A percentile compares a stretch with the other conserved stretches of the same genome.
Conservation (phyloP, 73 alveolate genomes). For the Symbiodinium natans region DNA sequence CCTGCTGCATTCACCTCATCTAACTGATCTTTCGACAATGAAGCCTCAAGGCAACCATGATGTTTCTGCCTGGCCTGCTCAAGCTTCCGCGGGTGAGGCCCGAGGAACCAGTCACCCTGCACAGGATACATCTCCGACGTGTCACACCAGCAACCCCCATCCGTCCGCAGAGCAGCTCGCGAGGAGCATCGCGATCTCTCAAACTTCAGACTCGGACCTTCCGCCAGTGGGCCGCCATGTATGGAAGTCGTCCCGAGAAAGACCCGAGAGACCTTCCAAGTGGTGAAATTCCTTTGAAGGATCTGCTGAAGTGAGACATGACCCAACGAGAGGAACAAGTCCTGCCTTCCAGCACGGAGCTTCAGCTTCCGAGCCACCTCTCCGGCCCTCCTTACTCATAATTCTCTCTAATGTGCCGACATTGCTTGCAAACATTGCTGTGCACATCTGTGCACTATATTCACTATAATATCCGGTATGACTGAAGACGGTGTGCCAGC, state of each 20-base stretch:
- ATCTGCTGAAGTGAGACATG: too few species aligned
- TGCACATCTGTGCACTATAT: background rate
- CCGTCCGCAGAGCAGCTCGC: background rate
- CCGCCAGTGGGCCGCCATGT: constrained; percentile 28
- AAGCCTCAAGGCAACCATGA: too few species aligned
- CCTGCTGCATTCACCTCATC: too few species aligned
- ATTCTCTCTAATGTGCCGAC: background rate
- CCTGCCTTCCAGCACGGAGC: background rate
- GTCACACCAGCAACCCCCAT: background rate
- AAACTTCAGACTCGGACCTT: background rate
- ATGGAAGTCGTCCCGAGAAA: background rate
- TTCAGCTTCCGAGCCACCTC: background rate
- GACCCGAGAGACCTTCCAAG: too few species aligned
- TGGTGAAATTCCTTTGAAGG: too few species aligned
- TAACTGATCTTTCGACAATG: too few species aligned
- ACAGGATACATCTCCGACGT: background rate
- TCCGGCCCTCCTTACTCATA: background rate
- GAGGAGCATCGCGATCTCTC: background rate
- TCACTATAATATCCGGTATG: background rate
- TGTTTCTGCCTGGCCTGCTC: too few species aligned
- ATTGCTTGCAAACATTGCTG: background rate
- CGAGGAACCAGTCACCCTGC: constrained; percentile 19
- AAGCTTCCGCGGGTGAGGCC: constrained; percentile 22
- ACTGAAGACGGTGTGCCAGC: too few species aligned
- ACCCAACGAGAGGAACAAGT: background rate